A percentile compares a stretch with the other conserved stretches of the same genome.
Conservation (phyloP, 345 rosid species). For the Euphorbia peplus region DNA sequence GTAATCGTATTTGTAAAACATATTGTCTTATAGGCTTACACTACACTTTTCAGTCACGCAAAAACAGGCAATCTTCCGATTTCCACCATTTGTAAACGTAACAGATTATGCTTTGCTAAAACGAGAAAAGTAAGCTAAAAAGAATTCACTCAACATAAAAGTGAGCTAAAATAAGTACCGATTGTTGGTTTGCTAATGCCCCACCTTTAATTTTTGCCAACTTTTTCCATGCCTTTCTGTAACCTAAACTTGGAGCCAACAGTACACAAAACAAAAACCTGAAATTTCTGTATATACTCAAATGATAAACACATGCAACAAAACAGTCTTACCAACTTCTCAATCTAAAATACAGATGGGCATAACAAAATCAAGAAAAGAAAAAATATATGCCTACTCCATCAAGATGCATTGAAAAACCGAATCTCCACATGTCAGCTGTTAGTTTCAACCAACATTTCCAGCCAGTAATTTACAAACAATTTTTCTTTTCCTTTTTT, state of each 20-base stretch:
- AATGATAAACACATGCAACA: not conserved
- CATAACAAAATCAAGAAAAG: not conserved
- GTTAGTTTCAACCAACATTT: slow-evolving; percentile 25
- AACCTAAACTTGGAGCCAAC: not conserved
- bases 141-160: not conserved
- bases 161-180: not conserved
- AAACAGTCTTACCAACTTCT: not conserved
- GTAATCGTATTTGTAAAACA: too few species aligned
- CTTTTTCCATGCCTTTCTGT: too few species aligned
- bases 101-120: too few species aligned
- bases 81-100: too few species aligned
- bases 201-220: too few species aligned
- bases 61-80: too few species aligned
- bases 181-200: not conserved
- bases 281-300: not conserved
- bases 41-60: too few species aligned
- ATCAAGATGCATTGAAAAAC: not conserved
- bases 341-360: not conserved
- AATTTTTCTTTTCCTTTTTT: slow-evolving; percentile 1
- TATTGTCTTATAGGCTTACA: too few species aligned
- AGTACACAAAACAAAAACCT: not conserved
- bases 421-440: slow-evolving; percentile 12
- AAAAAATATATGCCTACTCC: not conserved
- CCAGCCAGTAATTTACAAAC: slow-evolving; percentile 24
- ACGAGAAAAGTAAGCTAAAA: too few species aligned